These are phyloP conservation scores for Tieghemiomyces parasiticus DNA, from an alignment of 192 early-diverging fungal genomes.

Conservation along the genomic window DNA sequence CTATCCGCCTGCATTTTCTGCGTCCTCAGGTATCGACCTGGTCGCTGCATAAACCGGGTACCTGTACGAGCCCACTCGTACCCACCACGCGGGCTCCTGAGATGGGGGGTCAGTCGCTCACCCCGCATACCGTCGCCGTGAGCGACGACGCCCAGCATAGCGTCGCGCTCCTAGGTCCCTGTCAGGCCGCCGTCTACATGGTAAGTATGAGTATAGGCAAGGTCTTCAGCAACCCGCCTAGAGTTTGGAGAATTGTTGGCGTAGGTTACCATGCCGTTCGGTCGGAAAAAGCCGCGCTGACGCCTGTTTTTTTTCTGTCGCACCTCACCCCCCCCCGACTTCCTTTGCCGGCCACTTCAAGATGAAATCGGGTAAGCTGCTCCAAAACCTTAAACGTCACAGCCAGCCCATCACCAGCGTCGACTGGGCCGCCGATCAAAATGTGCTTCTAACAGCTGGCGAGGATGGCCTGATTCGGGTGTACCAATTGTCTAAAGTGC, in stretches of 20 bases:
- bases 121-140: background rate
- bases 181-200: background rate
- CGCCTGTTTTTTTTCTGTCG: background rate
- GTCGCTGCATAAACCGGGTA: slow-evolving; percentile 8
- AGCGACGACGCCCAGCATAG: slow-evolving; percentile 1
- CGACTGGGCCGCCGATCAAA: slow-evolving; percentile 7
- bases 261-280: background rate
- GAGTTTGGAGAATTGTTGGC: background rate
- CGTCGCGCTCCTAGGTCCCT: background rate
- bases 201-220: no score
- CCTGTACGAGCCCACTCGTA: background rate
- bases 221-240: no score
- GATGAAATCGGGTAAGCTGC: background rate
- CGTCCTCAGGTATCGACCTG: background rate
- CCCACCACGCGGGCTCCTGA: background rate
- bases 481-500: no score
- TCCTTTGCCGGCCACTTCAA: background rate
- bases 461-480: slow-evolving; percentile 4
- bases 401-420: background rate
- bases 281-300: background rate
- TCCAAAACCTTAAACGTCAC: slow-evolving; percentile 2
- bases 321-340: background rate
- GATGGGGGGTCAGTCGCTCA: background rate
- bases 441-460: background rate
- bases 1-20: background rate